Evolutionary conservation across 2,329 filamentous ascomycete genomes (phyloP).

Genomic region (Magnaporthiopsis incrustans): DNA sequence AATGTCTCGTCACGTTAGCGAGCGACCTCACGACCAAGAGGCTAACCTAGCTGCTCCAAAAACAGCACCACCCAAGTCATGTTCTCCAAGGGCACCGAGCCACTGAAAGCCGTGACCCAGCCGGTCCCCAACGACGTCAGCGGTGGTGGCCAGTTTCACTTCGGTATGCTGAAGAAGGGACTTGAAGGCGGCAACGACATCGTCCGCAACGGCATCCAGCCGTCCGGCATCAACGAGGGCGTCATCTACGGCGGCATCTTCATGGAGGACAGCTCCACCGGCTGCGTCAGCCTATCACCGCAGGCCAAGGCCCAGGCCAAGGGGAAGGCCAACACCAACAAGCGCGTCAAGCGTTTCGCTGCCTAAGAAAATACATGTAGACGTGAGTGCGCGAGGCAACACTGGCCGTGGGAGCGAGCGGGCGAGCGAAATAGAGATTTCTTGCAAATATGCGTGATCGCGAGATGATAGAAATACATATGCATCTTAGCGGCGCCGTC

Average conservation of each 20-base stretch:
- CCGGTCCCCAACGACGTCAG: constrained; percentile 41
- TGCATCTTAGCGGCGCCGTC: neutral
- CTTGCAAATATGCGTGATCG: neutral
- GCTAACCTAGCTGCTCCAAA: neutral
- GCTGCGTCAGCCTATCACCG: constrained; percentile 29
- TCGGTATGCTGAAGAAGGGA: constrained; percentile 55
- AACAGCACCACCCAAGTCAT: constrained; percentile 46
- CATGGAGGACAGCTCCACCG: constrained; percentile 37
- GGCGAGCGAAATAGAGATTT: neutral
- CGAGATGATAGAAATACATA: neutral
- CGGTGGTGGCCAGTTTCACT: constrained; percentile 53
- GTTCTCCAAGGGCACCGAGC: constrained; percentile 40
- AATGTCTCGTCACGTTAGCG: neutral
- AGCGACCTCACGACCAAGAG: neutral
- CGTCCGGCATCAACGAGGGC: constrained; percentile 40
- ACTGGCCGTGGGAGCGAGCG: too few species aligned
- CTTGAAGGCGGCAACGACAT: constrained; percentile 36
- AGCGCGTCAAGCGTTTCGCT: neutral
- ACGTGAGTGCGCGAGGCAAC: neutral
- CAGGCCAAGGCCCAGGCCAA: neutral
- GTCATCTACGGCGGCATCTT: constrained; percentile 45
- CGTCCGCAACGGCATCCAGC: constrained; percentile 39
- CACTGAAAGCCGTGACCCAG: constrained; percentile 39
- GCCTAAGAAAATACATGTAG: neutral
- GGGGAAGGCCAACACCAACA: neutral